A percentile compares a stretch with the other conserved stretches of the same genome.
Evolutionary conservation across 2,329 filamentous ascomycete genomes (phyloP).

Genomic region (Cercospora berteroae): DNA sequence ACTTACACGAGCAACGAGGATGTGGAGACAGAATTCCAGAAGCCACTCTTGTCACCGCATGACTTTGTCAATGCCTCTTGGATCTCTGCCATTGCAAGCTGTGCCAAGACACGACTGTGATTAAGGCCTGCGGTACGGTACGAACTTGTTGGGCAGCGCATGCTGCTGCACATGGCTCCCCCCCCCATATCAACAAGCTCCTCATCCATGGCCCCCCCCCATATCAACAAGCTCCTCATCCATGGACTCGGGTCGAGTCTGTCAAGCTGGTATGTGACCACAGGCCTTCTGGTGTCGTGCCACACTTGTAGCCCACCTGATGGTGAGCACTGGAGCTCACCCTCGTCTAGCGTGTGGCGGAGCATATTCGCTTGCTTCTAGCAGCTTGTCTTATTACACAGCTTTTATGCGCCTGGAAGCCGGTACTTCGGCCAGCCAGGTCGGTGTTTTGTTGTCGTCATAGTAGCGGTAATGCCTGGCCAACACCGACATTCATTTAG

Average conservation of each 20-base stretch:
- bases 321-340: background rate
- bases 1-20: background rate
- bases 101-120: background rate
- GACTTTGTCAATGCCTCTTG: background rate
- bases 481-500: conserved; percentile 6
- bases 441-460: conserved; percentile 12
- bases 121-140: background rate
- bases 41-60: background rate
- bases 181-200: background rate
- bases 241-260: background rate
- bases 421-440: background rate
- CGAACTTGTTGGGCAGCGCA: background rate
- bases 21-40: background rate
- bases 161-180: background rate
- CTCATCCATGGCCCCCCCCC: background rate
- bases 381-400: background rate
- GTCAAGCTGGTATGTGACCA: background rate
- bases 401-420: background rate
- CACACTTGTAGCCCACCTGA: background rate
- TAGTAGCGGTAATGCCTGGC: conserved; percentile 20
- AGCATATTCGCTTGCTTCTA: background rate
- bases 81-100: background rate
- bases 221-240: background rate
- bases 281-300: background rate
- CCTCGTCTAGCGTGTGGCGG: background rate